Evolutionary conservation across 305 asterid species (phyloP).

Genomic region (Plantago coronopus): DNA sequence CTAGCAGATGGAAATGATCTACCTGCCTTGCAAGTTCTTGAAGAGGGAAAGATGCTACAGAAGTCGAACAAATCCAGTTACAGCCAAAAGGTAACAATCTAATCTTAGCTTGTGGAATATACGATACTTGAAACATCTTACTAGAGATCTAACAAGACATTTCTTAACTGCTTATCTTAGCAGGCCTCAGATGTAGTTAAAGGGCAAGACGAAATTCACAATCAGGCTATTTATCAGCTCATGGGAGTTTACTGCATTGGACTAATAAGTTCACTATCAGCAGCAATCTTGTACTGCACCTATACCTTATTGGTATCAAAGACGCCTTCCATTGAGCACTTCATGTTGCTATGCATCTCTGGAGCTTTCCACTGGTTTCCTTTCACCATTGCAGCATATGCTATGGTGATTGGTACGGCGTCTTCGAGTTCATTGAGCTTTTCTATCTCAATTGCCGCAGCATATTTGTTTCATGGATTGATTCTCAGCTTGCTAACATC

Average conservation of each 20-base stretch:
- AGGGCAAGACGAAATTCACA: constrained; percentile 20
- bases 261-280: constrained; percentile 50
- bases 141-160: too few relatives aligned
- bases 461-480: constrained; percentile 61
- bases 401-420: constrained; percentile 32
- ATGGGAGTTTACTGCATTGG: constrained; percentile 65
- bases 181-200: constrained; percentile 36
- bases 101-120: neutral
- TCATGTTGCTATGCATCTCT: constrained; percentile 48
- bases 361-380: constrained; percentile 89
- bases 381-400: constrained; percentile 50
- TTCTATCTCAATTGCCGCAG: constrained; percentile 39
- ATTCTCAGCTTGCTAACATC: constrained; percentile 48
- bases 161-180: constrained; percentile 8
- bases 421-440: constrained; percentile 37
- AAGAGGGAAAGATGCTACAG: constrained; percentile 32
- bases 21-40: constrained; percentile 46
- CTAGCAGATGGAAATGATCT: constrained; percentile 48
- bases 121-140: neutral
- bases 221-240: constrained; percentile 40
- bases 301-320: constrained; percentile 32
- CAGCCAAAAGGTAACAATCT: constrained; percentile 33
- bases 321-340: constrained; percentile 42
- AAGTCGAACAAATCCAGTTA: constrained; percentile 32
- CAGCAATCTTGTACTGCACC: constrained; percentile 48